Conservation (phyloP, 2,329 filamentous ascomycete species). For the Aspergillus sp. region DNA sequence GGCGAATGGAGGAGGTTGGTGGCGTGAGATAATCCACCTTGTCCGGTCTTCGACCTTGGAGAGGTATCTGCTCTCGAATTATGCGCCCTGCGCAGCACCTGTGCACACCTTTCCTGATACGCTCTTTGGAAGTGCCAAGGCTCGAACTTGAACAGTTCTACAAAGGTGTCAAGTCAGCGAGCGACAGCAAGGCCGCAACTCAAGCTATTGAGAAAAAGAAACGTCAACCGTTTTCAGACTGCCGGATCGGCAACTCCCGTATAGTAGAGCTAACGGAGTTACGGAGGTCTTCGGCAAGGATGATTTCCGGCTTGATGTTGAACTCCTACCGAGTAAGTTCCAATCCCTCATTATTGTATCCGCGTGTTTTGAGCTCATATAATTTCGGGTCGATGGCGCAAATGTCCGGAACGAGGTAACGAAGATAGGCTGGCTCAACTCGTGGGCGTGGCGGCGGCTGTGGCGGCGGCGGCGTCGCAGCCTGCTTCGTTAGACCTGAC, state of each 20-base stretch:
- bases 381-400: not conserved
- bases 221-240: not conserved
- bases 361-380: not conserved
- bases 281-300: not conserved
- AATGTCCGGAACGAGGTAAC: not conserved
- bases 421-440: not conserved
- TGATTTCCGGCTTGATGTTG: slow-evolving; percentile 3
- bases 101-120: not conserved
- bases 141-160: not conserved
- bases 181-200: not conserved
- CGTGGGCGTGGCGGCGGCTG: slow-evolving; percentile 4
- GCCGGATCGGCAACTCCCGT: not conserved
- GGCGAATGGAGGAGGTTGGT: too few relatives aligned
- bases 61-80: not conserved
- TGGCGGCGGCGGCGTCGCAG: slow-evolving; percentile 3
- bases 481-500: not conserved
- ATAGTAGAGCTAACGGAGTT: not conserved
- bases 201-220: not conserved
- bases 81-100: not conserved
- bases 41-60: too few relatives aligned
- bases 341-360: not conserved
- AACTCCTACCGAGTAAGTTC: not conserved
- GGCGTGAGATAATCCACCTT: too few relatives aligned
- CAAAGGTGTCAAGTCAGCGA: not conserved
- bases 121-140: not conserved